Conservation (phyloP, 352 stramenopile genomes). For the Phytophthora citricola region DNA sequence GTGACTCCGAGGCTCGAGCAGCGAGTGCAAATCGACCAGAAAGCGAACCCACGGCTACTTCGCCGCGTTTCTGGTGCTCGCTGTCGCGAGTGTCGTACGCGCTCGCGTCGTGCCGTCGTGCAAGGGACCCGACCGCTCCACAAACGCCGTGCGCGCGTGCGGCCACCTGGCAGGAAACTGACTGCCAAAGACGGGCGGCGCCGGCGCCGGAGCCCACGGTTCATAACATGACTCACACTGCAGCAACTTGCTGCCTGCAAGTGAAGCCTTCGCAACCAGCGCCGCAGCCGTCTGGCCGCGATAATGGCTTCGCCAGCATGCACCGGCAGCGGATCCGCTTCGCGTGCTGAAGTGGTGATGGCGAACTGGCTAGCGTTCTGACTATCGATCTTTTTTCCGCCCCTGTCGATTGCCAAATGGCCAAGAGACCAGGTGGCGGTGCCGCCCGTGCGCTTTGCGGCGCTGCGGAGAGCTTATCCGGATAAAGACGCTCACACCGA, state of each 20-base stretch:
- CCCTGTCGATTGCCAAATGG: conserved; percentile 20
- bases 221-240: conserved; percentile 1
- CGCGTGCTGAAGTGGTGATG: conserved; percentile 8
- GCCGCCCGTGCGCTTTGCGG: conserved; percentile 19
- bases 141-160: conserved; percentile 24
- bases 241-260: background rate
- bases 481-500: conserved; percentile 25
- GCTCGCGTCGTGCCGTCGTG: conserved; percentile 22
- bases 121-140: conserved; percentile 17
- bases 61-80: conserved; percentile 26
- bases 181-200: conserved; percentile 5
- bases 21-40: conserved; percentile 8
- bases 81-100: conserved; percentile 26
- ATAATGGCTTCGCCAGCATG: conserved; percentile 1
- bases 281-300: background rate
- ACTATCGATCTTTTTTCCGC: conserved; percentile 15
- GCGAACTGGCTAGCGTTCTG: conserved; percentile 33
- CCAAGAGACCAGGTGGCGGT: conserved; percentile 22
- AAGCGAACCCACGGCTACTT: conserved; percentile 17
- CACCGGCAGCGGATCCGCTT: conserved; percentile 1
- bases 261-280: background rate
- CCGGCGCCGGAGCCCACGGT: background rate
- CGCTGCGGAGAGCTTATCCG: background rate
- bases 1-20: conserved; percentile 6
- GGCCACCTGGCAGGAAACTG: conserved; percentile 27